Evolutionary conservation across 805 yeast species (phyloP).

Genomic region (Kodamaea restingae): DNA sequence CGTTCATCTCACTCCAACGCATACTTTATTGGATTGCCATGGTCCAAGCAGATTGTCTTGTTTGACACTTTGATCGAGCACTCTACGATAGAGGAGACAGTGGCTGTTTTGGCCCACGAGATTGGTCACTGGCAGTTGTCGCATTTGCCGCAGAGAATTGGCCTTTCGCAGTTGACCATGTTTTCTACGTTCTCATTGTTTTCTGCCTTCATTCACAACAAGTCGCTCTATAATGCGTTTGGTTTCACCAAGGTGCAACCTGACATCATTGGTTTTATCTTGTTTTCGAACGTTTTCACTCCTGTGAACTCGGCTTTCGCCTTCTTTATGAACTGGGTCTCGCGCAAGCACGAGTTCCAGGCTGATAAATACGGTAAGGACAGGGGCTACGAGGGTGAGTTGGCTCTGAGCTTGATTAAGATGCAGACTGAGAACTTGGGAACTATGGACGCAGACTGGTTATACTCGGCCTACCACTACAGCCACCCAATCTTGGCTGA

Average conservation of each 20-base stretch:
- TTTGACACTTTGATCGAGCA: slow-evolving; percentile 87
- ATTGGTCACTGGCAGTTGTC: slow-evolving; percentile 96
- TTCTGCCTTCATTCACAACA: slow-evolving; percentile 75
- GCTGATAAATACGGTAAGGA: slow-evolving; percentile 85
- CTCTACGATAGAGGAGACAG: slow-evolving; percentile 71
- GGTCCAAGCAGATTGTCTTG: slow-evolving; percentile 93
- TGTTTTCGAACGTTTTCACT: slow-evolving; percentile 72
- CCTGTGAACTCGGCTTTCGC: slow-evolving; percentile 72
- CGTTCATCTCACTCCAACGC: slow-evolving; percentile 97
- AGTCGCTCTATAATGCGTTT: slow-evolving; percentile 70
- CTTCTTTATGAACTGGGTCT: slow-evolving; percentile 62
- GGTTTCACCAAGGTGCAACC: slow-evolving; percentile 71
- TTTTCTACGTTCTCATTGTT: slow-evolving; percentile 67
- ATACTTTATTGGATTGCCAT: slow-evolving; percentile 91
- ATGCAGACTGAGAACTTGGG: slow-evolving; percentile 78
- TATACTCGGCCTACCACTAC: slow-evolving; percentile 82
- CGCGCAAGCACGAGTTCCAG: slow-evolving; percentile 88
- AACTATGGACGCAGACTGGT: slow-evolving; percentile 84
- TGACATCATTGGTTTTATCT: slow-evolving; percentile 70
- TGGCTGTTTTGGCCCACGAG: slow-evolving; percentile 97
- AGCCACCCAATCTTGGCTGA: slow-evolving; percentile 92
- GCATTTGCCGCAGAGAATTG: slow-evolving; percentile 76
- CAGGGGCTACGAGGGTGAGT: slow-evolving; percentile 64
- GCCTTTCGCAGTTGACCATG: slow-evolving; percentile 60
- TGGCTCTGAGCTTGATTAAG: slow-evolving; percentile 69